Percentiles rank a stretch among this genome's conserved stretches.
Evolutionary conservation across 257 asterid genomes (phyloP).

Genomic region (Ehretia macrophylla): DNA sequence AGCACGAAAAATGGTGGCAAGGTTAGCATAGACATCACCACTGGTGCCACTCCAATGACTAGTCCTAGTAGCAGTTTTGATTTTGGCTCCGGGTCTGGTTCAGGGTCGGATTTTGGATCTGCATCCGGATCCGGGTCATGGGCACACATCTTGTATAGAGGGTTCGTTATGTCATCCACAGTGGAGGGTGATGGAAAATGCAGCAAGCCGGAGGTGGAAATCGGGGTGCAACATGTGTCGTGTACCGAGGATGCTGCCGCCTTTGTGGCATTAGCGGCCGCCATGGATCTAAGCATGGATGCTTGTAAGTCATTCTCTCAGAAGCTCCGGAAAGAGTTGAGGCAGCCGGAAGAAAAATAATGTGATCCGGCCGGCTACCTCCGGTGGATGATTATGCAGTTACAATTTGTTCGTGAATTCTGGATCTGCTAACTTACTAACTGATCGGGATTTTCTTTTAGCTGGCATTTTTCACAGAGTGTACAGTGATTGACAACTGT

Average conservation of each 20-base stretch:
- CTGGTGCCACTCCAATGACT: constrained; percentile 69
- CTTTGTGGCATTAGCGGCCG: constrained; percentile 93
- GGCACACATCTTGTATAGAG: constrained; percentile 68
- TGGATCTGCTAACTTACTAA: neutral
- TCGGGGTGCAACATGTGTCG: constrained; percentile 87
- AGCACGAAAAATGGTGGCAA: constrained; percentile 66
- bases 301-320: constrained; percentile 75
- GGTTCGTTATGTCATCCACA: constrained; percentile 90
- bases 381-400: neutral
- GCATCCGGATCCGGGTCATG: constrained; percentile 73
- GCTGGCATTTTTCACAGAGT: constrained; percentile 23
- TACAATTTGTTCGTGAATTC: neutral
- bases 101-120: constrained; percentile 64
- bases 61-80: constrained; percentile 89
- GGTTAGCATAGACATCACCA: constrained; percentile 63
- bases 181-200: constrained; percentile 64
- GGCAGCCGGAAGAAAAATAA: constrained; percentile 58
- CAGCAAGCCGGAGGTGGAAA: constrained; percentile 82
- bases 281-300: constrained; percentile 93
- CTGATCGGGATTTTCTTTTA: neutral
- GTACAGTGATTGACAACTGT: constrained; percentile 53
- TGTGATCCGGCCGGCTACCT: too few species aligned
- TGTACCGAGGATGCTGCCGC: constrained; percentile 99
- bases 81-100: constrained; percentile 50
- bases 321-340: constrained; percentile 77